Conservation (phyloP, 306 rosid genomes). For the Vigna mungo region DNA sequence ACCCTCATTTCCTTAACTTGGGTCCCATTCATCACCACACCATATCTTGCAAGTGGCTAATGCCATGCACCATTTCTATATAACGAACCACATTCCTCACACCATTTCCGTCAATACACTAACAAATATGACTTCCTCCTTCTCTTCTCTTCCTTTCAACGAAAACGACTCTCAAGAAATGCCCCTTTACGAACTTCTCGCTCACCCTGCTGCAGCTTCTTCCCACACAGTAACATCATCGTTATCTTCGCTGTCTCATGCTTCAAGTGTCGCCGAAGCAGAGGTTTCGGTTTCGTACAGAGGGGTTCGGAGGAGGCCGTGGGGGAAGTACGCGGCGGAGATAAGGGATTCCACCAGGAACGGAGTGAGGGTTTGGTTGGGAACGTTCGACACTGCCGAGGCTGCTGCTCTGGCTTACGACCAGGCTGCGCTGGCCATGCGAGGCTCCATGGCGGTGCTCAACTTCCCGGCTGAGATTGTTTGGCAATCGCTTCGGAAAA, state of each 20-base stretch:
- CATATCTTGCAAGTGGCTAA: no score
- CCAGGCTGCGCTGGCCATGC: constrained; percentile 72
- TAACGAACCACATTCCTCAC: not conserved
- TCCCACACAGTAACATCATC: not conserved
- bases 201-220: constrained; percentile 34
- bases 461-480: constrained; percentile 62
- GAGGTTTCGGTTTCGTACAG: constrained; percentile 43
- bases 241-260: not conserved
- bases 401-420: constrained; percentile 81
- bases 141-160: constrained; percentile 62
- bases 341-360: constrained; percentile 71
- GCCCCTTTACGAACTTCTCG: constrained; percentile 57
- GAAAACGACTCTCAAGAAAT: constrained; percentile 68
- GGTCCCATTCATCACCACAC: constrained; percentile 1
- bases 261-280: not conserved
- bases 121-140: constrained; percentile 27
- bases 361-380: constrained; percentile 74
- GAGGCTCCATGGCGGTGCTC: constrained; percentile 60
- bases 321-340: constrained; percentile 84
- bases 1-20: not conserved
- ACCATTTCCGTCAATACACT: no score
- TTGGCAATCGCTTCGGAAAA: constrained; percentile 55
- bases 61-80: not conserved
- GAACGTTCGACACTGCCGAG: constrained; percentile 76
- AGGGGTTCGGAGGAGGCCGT: constrained; percentile 71